Evolutionary conservation across 2,329 filamentous ascomycete genomes (phyloP).

Genomic region (Keithomyces neogunnii): DNA sequence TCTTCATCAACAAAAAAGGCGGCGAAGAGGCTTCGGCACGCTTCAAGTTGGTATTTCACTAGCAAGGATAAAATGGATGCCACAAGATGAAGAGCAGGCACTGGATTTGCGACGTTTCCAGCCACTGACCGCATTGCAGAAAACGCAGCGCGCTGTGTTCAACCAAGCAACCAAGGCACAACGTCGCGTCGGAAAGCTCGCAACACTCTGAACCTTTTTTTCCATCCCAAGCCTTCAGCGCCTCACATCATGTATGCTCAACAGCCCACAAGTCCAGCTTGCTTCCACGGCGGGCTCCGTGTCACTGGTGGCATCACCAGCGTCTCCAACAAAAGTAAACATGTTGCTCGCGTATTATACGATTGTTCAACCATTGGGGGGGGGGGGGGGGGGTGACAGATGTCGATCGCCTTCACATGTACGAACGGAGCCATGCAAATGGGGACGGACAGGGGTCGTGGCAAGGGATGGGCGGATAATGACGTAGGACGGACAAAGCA

Average conservation of each 20-base stretch:
- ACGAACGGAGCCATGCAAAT: neutral
- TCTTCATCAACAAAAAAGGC: too few species aligned
- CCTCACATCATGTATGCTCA: too few species aligned
- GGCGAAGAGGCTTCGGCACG: too few species aligned
- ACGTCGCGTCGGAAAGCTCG: neutral
- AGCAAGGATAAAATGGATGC: too few species aligned
- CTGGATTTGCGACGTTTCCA: neutral
- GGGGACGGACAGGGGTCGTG: neutral
- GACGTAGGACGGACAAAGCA: neutral
- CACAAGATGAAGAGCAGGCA: too few species aligned
- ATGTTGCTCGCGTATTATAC: too few species aligned
- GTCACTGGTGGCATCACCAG: too few species aligned
- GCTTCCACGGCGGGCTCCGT: too few species aligned
- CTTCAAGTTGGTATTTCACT: too few species aligned
- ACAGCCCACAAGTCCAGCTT: too few species aligned
- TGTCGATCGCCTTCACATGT: neutral
- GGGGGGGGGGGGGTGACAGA: neutral
- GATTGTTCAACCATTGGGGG: neutral
- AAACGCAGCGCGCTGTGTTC: neutral
- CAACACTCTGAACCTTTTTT: neutral
- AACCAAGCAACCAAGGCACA: neutral
- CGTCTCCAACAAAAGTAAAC: too few species aligned
- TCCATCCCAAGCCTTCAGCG: too few species aligned
- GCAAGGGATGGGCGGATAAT: neutral
- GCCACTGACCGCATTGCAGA: neutral